Conservation (phyloP, 768 basidiomycete genomes). For the Mycena rebaudengoi region DNA sequence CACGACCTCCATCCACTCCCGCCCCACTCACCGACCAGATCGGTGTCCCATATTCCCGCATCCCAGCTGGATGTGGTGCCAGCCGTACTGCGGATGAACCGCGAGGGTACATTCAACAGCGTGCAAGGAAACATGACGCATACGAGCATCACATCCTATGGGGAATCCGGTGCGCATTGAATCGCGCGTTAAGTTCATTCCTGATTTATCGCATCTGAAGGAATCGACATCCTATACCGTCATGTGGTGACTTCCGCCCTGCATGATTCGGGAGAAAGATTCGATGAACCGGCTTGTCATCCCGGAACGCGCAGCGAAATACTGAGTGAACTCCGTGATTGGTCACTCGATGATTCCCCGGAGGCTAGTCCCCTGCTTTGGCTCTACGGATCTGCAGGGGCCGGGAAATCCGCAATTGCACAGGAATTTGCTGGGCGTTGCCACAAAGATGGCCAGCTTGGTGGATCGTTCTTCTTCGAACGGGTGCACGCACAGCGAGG, state of each 20-base stretch:
- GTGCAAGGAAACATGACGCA: neutral
- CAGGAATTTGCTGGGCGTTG: conserved; percentile 23
- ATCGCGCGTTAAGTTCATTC: accelerated
- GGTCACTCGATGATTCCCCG: neutral
- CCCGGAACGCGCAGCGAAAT: neutral
- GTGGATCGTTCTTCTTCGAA: conserved; percentile 44
- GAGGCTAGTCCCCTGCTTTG: conserved; percentile 8
- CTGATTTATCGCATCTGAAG: neutral
- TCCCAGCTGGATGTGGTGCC: too few relatives aligned
- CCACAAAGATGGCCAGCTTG: conserved; percentile 23
- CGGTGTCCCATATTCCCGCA: too few relatives aligned
- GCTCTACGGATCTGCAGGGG: conserved; percentile 28
- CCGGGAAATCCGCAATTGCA: conserved; percentile 29
- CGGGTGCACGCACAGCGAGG: conserved; percentile 32
- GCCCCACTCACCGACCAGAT: too few relatives aligned
- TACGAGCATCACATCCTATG: neutral
- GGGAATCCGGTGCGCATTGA: neutral
- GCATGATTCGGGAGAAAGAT: neutral
- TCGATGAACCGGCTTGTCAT: neutral
- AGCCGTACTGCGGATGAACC: too few relatives aligned
- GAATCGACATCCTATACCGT: conserved; percentile 34
- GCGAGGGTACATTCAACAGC: too few relatives aligned
- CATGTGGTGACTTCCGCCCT: neutral
- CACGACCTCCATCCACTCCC: too few relatives aligned
- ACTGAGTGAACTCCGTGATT: neutral